phyloP scores from a whole-genome alignment of 2,329 filamentous ascomycete genomes.

The Calonectria montana region DNA sequence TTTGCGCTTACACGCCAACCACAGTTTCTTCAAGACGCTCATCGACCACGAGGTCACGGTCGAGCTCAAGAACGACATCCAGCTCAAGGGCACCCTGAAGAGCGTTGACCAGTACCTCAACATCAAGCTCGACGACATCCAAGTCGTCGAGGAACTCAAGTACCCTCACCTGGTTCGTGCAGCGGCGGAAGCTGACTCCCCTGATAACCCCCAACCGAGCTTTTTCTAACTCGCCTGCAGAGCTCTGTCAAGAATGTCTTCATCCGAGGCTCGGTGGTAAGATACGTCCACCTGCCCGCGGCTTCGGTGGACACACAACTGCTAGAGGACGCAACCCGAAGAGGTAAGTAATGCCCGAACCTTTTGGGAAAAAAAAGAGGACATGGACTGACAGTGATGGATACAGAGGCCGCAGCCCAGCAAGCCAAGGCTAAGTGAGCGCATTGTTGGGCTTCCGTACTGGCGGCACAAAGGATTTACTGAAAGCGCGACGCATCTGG shows the following conservation, averaged over 20 bases:
- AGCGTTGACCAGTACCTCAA: slow-evolving; percentile 99
- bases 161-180: slow-evolving; percentile 87
- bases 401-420: slow-evolving; percentile 67
- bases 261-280: slow-evolving; percentile 90
- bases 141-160: slow-evolving; percentile 90
- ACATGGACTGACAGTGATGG: slow-evolving; percentile 15
- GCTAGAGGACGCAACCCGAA: slow-evolving; percentile 89
- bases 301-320: slow-evolving; percentile 86
- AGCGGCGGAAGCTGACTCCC: not conserved
- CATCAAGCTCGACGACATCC: slow-evolving; percentile 97
- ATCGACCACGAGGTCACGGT: slow-evolving; percentile 98
- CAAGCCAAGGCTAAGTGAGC: slow-evolving; percentile 66
- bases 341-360: slow-evolving; percentile 69
- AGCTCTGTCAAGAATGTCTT: slow-evolving; percentile 94
- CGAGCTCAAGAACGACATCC: slow-evolving; percentile 99
- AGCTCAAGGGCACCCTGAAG: slow-evolving; percentile 94
- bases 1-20: not conserved
- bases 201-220: not conserved
- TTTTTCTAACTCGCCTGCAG: slow-evolving; percentile 45
- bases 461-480: not conserved
- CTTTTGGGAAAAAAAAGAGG: not conserved
- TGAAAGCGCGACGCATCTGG: slow-evolving; percentile 19
- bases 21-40: slow-evolving; percentile 97
- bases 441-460: not conserved
- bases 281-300: slow-evolving; percentile 90